A percentile compares a stretch with the other conserved stretches of the same genome.
Conservation (phyloP, 192 early-diverging fungal species). For the Umbelopsis ramanniana region DNA sequence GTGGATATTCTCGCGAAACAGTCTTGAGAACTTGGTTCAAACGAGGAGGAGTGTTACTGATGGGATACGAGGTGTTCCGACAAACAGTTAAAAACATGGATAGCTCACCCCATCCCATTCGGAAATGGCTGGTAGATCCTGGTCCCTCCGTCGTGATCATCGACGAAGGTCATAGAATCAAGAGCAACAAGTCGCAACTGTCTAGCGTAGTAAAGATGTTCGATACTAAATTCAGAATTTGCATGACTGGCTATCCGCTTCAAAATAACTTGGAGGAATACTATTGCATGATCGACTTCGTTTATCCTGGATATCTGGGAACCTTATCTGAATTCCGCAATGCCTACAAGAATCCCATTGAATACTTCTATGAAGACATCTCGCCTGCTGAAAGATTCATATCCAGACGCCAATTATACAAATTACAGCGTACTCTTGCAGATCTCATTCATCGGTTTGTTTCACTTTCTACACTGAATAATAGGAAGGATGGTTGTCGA, state of each 20-base stretch:
- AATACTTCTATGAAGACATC: conserved; percentile 60
- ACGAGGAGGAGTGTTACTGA: conserved; percentile 70
- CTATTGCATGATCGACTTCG: conserved; percentile 81
- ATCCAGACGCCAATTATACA: conserved; percentile 49
- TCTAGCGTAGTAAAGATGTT: conserved; percentile 39
- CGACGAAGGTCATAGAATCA: conserved; percentile 86
- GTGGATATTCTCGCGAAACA: conserved; percentile 28
- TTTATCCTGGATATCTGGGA: conserved; percentile 66
- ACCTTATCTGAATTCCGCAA: conserved; percentile 55
- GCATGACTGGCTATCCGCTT: conserved; percentile 83
- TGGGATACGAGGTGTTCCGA: conserved; percentile 69
- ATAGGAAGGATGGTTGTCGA: no score
- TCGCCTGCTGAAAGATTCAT: conserved; percentile 14
- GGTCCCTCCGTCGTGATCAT: conserved; percentile 76
- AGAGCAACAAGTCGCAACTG: conserved; percentile 43
- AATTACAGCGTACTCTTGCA: conserved; percentile 67
- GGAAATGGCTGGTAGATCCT: conserved; percentile 52
- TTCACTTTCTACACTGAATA: not conserved
- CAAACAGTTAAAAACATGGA: conserved; percentile 33
- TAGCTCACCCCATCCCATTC: conserved; percentile 11
- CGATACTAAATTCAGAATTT: conserved; percentile 63
- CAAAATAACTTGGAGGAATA: conserved; percentile 86
- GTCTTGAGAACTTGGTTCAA: conserved; percentile 58
- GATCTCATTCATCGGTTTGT: conserved; percentile 60
- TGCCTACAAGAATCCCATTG: conserved; percentile 65